These are phyloP conservation scores for Leccinellum rugosiceps DNA, from an alignment of 768 basidiomycete genomes.

Conservation along the genomic window DNA sequence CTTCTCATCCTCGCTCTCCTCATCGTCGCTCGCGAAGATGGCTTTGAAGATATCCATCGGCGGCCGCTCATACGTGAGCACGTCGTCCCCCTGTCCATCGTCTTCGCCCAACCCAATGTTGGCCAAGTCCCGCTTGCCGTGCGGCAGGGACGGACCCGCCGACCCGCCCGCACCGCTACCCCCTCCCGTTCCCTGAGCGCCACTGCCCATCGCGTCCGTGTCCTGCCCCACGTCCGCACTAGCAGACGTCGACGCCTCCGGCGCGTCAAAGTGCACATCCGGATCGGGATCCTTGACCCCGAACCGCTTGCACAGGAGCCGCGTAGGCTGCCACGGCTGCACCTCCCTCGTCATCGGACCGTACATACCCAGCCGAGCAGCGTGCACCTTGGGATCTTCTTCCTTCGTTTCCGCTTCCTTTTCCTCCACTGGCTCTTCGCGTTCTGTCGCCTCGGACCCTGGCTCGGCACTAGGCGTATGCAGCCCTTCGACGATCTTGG, in stretches of 20 bases:
- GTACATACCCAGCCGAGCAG: conserved; percentile 86
- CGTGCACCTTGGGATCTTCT: conserved; percentile 73
- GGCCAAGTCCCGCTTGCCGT: conserved; percentile 55
- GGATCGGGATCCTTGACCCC: conserved; percentile 81
- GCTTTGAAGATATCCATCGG: conserved; percentile 95
- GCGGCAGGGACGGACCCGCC: neutral
- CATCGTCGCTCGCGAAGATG: conserved; percentile 94
- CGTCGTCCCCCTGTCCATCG: conserved; percentile 83
- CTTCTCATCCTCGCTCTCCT: conserved; percentile 73
- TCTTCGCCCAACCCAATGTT: conserved; percentile 93
- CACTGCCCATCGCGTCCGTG: conserved; percentile 1
- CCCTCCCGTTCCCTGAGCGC: neutral
- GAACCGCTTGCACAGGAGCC: conserved; percentile 89
- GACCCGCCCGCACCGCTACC: neutral
- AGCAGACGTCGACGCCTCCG: conserved; percentile 24
- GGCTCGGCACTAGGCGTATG: conserved; percentile 50
- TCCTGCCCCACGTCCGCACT: conserved; percentile 5
- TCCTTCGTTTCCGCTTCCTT: conserved; percentile 44
- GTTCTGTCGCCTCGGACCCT: conserved; percentile 36
- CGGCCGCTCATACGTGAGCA: conserved; percentile 83
- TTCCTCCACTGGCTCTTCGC: conserved; percentile 40
- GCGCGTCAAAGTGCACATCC: conserved; percentile 38
- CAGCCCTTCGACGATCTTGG: conserved; percentile 63
- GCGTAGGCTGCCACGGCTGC: conserved; percentile 75
- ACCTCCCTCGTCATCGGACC: conserved; percentile 81